Base-by-base conservation (phyloP, 1,284 basidiomycete genomes). In the Hypsizygus ulmarius region DNA sequence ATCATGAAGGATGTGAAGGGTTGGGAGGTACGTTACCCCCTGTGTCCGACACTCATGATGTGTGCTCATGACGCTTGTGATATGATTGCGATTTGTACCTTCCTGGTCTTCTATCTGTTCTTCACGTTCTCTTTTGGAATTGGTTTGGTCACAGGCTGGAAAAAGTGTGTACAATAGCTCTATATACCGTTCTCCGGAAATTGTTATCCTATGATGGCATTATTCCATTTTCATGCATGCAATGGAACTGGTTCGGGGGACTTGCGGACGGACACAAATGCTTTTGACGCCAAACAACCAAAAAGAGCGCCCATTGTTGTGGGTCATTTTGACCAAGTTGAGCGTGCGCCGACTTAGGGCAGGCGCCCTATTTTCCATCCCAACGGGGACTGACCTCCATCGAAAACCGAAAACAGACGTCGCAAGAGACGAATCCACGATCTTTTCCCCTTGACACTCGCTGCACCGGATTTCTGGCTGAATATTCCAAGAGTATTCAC, bases 1-100 rank as follows among this genome's bases (percentile, higher is more conserved):
- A 93, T 98, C 63, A 99, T 99, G 95, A 92, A 91, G 73, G 90
- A 94, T 62, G 93, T 97, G 33, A 79, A 80, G 45, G 92, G 84
- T 46, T 99, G 96, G 96, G 85, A 93, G 90, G 93, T 94, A 69
- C 66, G 90, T 79, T 43, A 45, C 41, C 50, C 48, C 52, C 56
- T 51, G 43, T 47, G 50, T 34, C 45, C 21, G 21, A 25, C 49
- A 54, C 48, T 43, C 25, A 54, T 61, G 56, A 58, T 25, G 36
- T 48, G 46, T 43, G 43, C 45, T 52, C 28, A 52, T 51, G 49
- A 52, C 49, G 42, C 33, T 43, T 28, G 27, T 52, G n/a, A 36
- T 21, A 28, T 40, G 45, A 47, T 41, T 49, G 55, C 60, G 63
- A 60, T 64, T 63, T 64, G 61, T 63, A 54, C 50, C 60, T 55